phyloP scores from a whole-genome alignment of 768 basidiomycete genomes.

The Hypsizygus marmoreus region DNA sequence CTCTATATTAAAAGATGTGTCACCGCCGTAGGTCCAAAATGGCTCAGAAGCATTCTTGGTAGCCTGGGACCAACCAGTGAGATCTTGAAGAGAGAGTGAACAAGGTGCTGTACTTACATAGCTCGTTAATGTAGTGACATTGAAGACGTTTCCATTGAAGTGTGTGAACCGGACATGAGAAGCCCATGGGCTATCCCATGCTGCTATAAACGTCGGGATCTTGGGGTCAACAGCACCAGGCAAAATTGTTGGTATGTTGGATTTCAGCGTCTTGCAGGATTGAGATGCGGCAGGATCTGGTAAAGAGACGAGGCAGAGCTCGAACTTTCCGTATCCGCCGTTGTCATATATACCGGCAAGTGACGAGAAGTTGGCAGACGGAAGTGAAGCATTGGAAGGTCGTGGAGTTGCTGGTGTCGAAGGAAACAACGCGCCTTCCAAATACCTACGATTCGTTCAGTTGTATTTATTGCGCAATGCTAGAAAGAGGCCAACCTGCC shows the following conservation, averaged over 20 bases:
- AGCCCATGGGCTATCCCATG: conserved; percentile 18
- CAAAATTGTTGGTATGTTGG: conserved; percentile 19
- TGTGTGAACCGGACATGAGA: conserved; percentile 25
- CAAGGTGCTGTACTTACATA: conserved; percentile 11
- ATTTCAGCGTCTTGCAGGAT: conserved; percentile 16
- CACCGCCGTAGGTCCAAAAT: conserved; percentile 10
- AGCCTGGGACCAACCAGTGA: too few species aligned
- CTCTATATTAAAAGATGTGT: neutral
- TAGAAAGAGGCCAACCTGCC: conserved; percentile 1
- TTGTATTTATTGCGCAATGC: conserved; percentile 3
- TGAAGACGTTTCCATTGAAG: conserved; percentile 26
- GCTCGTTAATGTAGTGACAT: conserved; percentile 16
- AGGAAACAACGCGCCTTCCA: neutral
- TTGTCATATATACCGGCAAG: conserved; percentile 13
- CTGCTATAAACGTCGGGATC: conserved; percentile 24
- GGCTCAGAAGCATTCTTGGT: conserved; percentile 16
- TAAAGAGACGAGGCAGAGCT: conserved; percentile 14
- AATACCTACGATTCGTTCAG: neutral
- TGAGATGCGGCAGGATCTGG: conserved; percentile 9
- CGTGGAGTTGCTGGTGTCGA: conserved; percentile 3
- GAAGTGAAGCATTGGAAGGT: conserved; percentile 3
- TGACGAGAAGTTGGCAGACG: neutral
- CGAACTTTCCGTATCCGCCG: conserved; percentile 12
- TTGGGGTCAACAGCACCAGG: conserved; percentile 19
- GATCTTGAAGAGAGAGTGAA: neutral